These are phyloP conservation scores for Kurtzmaniella natalensis DNA, from an alignment of 1,139 yeast species.

Conservation along the genomic window DNA sequence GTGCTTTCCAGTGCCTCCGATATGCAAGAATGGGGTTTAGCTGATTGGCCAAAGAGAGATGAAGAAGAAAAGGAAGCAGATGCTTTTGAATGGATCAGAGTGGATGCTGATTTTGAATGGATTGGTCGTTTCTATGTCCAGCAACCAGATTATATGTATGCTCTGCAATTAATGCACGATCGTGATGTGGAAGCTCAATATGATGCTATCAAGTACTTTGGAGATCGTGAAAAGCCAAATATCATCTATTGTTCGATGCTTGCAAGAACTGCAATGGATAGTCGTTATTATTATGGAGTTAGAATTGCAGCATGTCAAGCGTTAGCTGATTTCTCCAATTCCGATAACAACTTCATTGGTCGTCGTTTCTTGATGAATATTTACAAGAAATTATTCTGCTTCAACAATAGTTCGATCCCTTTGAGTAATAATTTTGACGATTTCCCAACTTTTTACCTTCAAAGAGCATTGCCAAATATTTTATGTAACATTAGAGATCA, in stretches of 20 bases:
- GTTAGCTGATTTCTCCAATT: slow-evolving; percentile 61
- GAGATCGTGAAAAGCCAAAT: slow-evolving; percentile 51
- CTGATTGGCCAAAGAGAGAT: slow-evolving; percentile 69
- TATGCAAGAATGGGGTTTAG: slow-evolving; percentile 64
- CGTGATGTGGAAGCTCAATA: slow-evolving; percentile 94
- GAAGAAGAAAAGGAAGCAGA: slow-evolving; percentile 65
- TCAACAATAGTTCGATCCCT: slow-evolving; percentile 62
- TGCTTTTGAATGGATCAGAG: slow-evolving; percentile 96
- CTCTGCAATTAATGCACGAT: slow-evolving; percentile 90
- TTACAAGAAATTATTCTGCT: slow-evolving; percentile 69
- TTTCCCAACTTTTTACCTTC: slow-evolving; percentile 62
- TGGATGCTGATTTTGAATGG: slow-evolving; percentile 98
- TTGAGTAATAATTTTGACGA: slow-evolving; percentile 76
- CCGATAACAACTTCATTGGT: slow-evolving; percentile 65
- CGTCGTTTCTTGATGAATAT: slow-evolving; percentile 67
- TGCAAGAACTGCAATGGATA: slow-evolving; percentile 77
- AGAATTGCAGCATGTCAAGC: slow-evolving; percentile 85
- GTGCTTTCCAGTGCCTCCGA: slow-evolving; percentile 61
- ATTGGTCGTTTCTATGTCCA: slow-evolving; percentile 74
- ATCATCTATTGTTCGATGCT: slow-evolving; percentile 73
- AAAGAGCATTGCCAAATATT: slow-evolving; percentile 62
- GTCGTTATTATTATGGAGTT: slow-evolving; percentile 83
- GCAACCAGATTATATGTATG: slow-evolving; percentile 94
- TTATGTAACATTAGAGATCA: slow-evolving; percentile 58
- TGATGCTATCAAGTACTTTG: slow-evolving; percentile 76